Base-by-base conservation (phyloP, 768 basidiomycete species). In the Calvatia gigantea region DNA sequence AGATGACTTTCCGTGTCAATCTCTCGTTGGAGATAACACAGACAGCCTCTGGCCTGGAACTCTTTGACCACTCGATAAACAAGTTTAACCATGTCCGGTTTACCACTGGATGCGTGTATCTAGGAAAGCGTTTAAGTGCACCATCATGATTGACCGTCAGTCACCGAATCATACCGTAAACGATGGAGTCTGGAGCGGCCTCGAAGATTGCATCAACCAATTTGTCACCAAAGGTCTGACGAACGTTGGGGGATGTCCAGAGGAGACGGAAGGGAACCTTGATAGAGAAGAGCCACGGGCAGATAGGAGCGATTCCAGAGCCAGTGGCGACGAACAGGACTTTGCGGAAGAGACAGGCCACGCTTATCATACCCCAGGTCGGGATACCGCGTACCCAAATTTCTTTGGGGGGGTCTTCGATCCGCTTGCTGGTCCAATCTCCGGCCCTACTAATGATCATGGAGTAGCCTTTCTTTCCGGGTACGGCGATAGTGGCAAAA, bases 371-470 rank as follows among this genome's bases (percentile, higher is more conserved):
- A 28, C 79, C 81, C 61, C 75, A 75, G 35, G 75, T 73, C 4
- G 81, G 79, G 37, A 76, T 70, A 7, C 81, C 81, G 33, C 81
- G 80, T 27, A 80, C 70, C 80, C 81, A 84, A 23, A 84, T 65
- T 60, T 80, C 67, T 25, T 59, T 75, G 1, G 81, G 80, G 4
- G 82, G 81, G 49, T 79, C 72, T 11, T 51, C 62, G 59, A 83
- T 83, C 48, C 69, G 62, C 54, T 77, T 71, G 49, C 59, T 65
- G 1, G 82, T 84, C 82, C 82, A 83, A 61, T 84, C 81, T 27
- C 82, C 82, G 3, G 82, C 81, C 23, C 73, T 74, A 4, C 79
- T 80, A 7, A 83, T 78, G 9, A 83, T 76, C 28, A 80, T 66
- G 17, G 79, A 81, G 64, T 76, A 82, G 0, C 75, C 77, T 46